Base-by-base conservation (phyloP, 305 asterid genomes). In the Fraxinus floribunda region DNA sequence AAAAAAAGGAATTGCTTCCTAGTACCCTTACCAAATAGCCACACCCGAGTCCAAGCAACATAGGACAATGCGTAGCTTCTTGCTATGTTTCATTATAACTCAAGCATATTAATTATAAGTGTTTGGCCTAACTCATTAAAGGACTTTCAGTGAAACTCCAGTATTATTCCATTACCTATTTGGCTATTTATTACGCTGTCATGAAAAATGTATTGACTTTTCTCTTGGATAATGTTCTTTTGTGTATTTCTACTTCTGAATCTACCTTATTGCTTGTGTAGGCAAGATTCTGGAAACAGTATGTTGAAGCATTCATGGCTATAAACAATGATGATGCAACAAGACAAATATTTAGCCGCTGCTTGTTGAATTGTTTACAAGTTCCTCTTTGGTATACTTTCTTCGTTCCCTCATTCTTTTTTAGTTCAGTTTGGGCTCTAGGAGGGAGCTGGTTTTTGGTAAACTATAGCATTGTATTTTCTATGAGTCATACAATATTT, bases 281-380 rank as follows among this genome's bases (percentile, higher is more conserved):
- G 99, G 98, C 98, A 55, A 95, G 92, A 88, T 95, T 86, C 80
- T 95, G 99, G 99, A 95, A 91, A 90, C 99, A 95, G 84, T 95
- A 92, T 88, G 92, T 93, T 20, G 99, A 95, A 87, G 99, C 97
- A 39, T 89, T 90, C 88, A 93, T 95, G 98, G 92, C 93, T 41
- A 91, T 88, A 75, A 94, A 93, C 87, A 91, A 95, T 83, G 99
- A 95, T 83, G 99, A 95, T 79, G 97, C 97, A 52, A 80, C 93
- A 39, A 93, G 90, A 88, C 98, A 92, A 80, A 89, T 94, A 77
- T 95, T 95, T 87, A 93, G 98, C 84, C 98, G 99, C 41, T 95
- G 99, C 88, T 93, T 95, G 83, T 88, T 94, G 86, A 92, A 86
- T 86, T 94, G 98, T 89, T 85, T 92, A 85, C 97, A 94, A 85